Percentiles rank a stretch among this genome's conserved stretches.
phyloP scores from a whole-genome alignment of 257 asterid genomes.

The Salvia hispanica region DNA sequence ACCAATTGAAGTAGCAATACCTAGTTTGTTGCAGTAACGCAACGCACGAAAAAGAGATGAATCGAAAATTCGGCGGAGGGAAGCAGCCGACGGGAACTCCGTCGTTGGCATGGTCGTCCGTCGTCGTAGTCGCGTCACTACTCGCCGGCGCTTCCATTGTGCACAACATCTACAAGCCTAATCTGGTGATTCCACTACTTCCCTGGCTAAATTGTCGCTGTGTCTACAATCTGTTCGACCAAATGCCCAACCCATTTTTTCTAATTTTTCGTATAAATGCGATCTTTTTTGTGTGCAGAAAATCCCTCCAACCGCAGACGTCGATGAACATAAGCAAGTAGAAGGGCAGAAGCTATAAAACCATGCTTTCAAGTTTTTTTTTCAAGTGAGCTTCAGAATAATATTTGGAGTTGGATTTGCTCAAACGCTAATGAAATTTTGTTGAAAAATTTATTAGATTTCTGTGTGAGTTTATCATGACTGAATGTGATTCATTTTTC shows the following conservation, averaged over 20 bases:
- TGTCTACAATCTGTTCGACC: slow-evolving; percentile 41
- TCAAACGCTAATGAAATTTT: background rate
- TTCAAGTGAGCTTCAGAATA: background rate
- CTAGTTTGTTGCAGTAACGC: too few relatives aligned
- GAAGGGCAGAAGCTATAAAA: slow-evolving; percentile 34
- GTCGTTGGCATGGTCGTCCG: slow-evolving; percentile 76
- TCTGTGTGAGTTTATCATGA: background rate
- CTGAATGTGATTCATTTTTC: slow-evolving; percentile 1
- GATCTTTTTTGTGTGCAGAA: slow-evolving; percentile 37
- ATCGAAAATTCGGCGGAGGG: slow-evolving; percentile 71
- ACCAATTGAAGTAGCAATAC: too few relatives aligned
- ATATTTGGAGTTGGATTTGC: background rate
- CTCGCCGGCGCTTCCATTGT: slow-evolving; percentile 82
- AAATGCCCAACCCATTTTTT: slow-evolving; percentile 37
- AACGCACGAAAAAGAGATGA: slow-evolving; percentile 38
- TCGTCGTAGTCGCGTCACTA: slow-evolving; percentile 65
- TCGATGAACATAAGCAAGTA: slow-evolving; percentile 34
- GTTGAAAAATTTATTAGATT: background rate
- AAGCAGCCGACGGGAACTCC: slow-evolving; percentile 78
- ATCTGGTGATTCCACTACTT: slow-evolving; percentile 44
- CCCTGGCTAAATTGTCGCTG: too few relatives aligned
- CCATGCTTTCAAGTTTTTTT: background rate
- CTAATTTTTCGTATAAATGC: background rate
- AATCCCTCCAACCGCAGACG: slow-evolving; percentile 39
- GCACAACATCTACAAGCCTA: slow-evolving; percentile 75